Evolutionary conservation across 202 grass and related monocot species (phyloP).

Genomic region (Dendrocalamus latiflorus): DNA sequence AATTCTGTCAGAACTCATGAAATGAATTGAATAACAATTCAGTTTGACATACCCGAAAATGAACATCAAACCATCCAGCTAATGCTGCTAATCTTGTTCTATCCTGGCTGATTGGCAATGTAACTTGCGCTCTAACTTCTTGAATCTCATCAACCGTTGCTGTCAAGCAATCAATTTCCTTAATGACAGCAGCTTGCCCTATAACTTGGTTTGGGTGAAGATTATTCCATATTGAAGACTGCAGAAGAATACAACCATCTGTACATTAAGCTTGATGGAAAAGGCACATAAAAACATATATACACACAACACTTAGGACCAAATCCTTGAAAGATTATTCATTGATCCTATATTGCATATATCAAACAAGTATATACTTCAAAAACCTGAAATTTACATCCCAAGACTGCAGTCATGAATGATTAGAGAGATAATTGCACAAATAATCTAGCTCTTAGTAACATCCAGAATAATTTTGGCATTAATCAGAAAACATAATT

Average conservation of each 20-base stretch:
- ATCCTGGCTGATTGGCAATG: conserved; percentile 53
- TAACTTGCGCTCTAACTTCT: conserved; percentile 58
- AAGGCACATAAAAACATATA: conserved; percentile 8
- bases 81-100: conserved; percentile 65
- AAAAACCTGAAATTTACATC: neutral
- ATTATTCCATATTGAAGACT: conserved; percentile 97
- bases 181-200: conserved; percentile 69
- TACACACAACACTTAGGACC: neutral
- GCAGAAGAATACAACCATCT: conserved; percentile 23
- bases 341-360: neutral
- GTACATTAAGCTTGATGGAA: neutral
- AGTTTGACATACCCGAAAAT: conserved; percentile 72
- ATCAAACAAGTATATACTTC: neutral
- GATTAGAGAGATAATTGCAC: neutral
- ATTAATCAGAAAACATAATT: neutral
- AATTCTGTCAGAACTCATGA: neutral
- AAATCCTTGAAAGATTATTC: neutral
- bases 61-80: conserved; percentile 99
- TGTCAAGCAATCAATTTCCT: conserved; percentile 95
- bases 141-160: conserved; percentile 85
- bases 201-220: conserved; percentile 89
- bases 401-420: neutral
- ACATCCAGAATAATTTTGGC: neutral
- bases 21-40: neutral
- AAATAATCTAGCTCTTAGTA: neutral